phyloP scores from a whole-genome alignment of 192 early-diverging fungal genomes.

The Backusella tarrabulga region DNA sequence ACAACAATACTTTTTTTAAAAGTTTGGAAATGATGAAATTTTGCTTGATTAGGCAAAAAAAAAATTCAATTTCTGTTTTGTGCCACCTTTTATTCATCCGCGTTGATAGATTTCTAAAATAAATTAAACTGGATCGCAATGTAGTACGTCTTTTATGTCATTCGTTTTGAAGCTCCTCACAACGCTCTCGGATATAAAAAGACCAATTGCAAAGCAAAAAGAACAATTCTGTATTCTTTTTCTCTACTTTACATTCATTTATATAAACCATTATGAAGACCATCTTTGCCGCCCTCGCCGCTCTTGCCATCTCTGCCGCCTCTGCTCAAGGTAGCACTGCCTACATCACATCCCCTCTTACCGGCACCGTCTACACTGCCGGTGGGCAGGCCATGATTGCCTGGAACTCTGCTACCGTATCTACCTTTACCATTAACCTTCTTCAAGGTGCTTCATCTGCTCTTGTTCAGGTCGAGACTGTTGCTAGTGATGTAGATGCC shows the following conservation, averaged over 20 bases:
- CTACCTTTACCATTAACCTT: constrained; percentile 26
- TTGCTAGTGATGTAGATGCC: constrained; percentile 28
- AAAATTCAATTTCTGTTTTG: not conserved
- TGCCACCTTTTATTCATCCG: not conserved
- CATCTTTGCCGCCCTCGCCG: constrained; percentile 9
- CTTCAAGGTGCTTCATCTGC: constrained; percentile 25
- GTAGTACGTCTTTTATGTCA: not conserved
- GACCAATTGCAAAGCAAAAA: not conserved
- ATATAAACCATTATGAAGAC: constrained; percentile 21
- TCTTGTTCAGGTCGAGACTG: constrained; percentile 22
- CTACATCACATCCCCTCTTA: constrained; percentile 30
- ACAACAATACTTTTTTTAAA: no score
- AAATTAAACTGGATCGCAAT: not conserved
- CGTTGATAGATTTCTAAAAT: not conserved
- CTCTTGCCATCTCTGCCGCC: constrained; percentile 13
- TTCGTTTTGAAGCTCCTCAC: not conserved
- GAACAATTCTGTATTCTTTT: not conserved
- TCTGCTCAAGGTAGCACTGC: constrained; percentile 23
- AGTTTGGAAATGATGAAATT: not conserved
- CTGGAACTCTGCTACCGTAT: constrained; percentile 25
- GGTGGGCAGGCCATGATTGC: constrained; percentile 23
- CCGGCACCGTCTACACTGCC: constrained; percentile 26
- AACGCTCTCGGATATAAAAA: not conserved
- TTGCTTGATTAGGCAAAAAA: not conserved
- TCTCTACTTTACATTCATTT: constrained; percentile 9